Conservation (phyloP, 129 eudicot species). For the Lactuca saligna region DNA sequence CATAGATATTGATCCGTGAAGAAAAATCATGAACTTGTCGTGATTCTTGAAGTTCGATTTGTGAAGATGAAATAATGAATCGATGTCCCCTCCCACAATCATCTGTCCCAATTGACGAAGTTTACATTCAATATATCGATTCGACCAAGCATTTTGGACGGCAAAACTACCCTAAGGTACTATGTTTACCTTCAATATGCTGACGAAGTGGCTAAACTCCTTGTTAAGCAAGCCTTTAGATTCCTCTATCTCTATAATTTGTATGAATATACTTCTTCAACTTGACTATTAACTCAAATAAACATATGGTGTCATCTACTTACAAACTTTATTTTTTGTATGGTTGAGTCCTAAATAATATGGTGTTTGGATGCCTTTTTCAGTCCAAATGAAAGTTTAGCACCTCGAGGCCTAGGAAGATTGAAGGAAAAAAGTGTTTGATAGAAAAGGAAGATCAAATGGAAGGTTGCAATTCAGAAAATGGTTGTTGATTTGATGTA, state of each 20-base stretch:
- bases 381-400: constrained; percentile 88
- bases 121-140: too few relatives aligned
- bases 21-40: too few relatives aligned
- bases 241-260: constrained; percentile 89
- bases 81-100: too few relatives aligned
- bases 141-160: constrained; percentile 58
- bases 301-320: not conserved
- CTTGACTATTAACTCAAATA: not conserved
- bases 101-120: too few relatives aligned
- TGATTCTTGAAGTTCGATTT: too few relatives aligned
- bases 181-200: constrained; percentile 88
- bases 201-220: constrained; percentile 94
- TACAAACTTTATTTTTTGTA: too few relatives aligned
- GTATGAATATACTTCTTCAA: constrained; percentile 45
- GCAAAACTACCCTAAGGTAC: constrained; percentile 51
- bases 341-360: too few relatives aligned
- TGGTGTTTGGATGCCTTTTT: constrained; percentile 23
- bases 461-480: constrained; percentile 94
- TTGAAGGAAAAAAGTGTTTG: constrained; percentile 82
- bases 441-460: constrained; percentile 88
- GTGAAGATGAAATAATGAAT: too few relatives aligned
- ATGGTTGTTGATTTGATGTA: constrained; percentile 99
- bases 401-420: constrained; percentile 78
- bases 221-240: constrained; percentile 76
- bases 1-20: too few relatives aligned